These are phyloP conservation scores for Candida silvicultrix DNA, from an alignment of 805 yeast species.

Conservation along the genomic window DNA sequence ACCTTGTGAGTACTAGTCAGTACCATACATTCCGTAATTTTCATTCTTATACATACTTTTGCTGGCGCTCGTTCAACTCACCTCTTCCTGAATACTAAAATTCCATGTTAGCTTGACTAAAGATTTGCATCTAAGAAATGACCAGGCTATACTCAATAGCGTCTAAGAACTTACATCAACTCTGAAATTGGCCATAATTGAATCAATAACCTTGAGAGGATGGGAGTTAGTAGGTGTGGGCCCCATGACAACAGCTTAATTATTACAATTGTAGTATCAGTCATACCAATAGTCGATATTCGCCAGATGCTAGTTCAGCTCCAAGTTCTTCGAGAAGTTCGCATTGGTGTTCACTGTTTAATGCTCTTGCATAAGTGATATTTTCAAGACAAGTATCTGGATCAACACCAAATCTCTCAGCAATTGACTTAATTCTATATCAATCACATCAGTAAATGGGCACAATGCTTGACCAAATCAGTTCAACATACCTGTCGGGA, in stretches of 20 bases:
- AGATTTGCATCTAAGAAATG: background rate
- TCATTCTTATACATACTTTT: constrained; percentile 38
- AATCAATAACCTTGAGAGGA: constrained; percentile 41
- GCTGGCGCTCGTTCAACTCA: constrained; percentile 70
- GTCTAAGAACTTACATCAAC: constrained; percentile 43
- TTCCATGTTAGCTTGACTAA: background rate
- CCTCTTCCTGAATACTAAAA: constrained; percentile 64
- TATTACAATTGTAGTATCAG: too few relatives aligned
- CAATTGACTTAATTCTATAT: constrained; percentile 50
- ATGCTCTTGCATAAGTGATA: constrained; percentile 69
- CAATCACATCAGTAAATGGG: background rate
- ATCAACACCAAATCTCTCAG: constrained; percentile 62
- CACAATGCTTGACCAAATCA: background rate
- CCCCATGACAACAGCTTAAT: too few relatives aligned
- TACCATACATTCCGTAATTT: constrained; percentile 2
- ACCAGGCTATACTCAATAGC: too few relatives aligned
- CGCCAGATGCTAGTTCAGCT: constrained; percentile 58
- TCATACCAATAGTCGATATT: constrained; percentile 49
- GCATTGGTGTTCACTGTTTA: constrained; percentile 74
- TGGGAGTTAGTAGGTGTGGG: too few relatives aligned
- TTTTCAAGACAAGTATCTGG: constrained; percentile 65
- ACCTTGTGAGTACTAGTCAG: constrained; percentile 4
- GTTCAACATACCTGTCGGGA: constrained; percentile 46
- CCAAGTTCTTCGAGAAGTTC: constrained; percentile 67
- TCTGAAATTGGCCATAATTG: constrained; percentile 74